These are phyloP conservation scores for Metschnikowia lunata DNA, from an alignment of 805 yeast genomes.

Conservation along the genomic window DNA sequence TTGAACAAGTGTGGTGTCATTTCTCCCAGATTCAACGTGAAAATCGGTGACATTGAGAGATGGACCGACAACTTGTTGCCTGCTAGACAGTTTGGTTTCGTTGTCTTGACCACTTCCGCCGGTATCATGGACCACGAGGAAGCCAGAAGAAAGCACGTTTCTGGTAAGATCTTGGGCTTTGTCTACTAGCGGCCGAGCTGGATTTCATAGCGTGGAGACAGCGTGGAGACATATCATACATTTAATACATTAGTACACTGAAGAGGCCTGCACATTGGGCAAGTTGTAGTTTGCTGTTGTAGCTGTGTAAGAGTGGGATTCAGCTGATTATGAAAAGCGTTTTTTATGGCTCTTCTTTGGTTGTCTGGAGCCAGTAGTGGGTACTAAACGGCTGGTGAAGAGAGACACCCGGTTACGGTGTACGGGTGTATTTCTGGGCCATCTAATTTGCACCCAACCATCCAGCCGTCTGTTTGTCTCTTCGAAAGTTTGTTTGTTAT, in stretches of 20 bases:
- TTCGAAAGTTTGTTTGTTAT: too few relatives aligned
- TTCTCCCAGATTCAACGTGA: constrained; percentile 97
- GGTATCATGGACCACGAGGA: constrained; percentile 99
- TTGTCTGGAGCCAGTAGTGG: too few relatives aligned
- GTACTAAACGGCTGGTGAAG: too few relatives aligned
- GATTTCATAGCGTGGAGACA: too few relatives aligned
- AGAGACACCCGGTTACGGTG: not conserved
- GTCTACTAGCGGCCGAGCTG: constrained; percentile 58
- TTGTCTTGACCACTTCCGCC: constrained; percentile 96
- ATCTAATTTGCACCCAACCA: not conserved
- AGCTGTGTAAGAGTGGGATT: too few relatives aligned
- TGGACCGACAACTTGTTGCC: constrained; percentile 98
- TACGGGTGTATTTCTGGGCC: not conserved
- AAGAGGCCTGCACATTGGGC: too few relatives aligned
- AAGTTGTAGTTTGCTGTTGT: too few relatives aligned
- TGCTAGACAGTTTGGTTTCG: constrained; percentile 98
- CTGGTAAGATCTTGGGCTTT: constrained; percentile 98
- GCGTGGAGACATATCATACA: too few relatives aligned
- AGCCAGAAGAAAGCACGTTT: constrained; percentile 99
- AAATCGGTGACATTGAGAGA: constrained; percentile 91
- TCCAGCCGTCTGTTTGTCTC: too few relatives aligned
- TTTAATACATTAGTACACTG: not conserved
- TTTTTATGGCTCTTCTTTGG: too few relatives aligned
- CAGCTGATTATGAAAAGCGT: too few relatives aligned
- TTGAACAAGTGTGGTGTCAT: constrained; percentile 91